Percentiles rank a stretch among this genome's conserved stretches.
phyloP scores from a whole-genome alignment of 805 yeast genomes.

The Wickerhamiella australiensis region DNA sequence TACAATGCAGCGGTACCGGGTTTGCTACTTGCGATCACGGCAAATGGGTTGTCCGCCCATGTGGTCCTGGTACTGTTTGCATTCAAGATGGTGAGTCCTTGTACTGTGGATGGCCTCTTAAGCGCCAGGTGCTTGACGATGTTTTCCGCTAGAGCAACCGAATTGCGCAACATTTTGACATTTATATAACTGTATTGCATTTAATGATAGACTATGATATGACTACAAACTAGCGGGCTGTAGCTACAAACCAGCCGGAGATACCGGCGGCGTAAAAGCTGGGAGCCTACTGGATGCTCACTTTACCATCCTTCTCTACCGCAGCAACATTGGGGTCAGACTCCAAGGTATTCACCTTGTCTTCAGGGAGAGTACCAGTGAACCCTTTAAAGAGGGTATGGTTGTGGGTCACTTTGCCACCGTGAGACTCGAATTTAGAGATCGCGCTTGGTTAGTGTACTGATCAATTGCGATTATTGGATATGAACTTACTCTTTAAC shows the following conservation, averaged over 20 bases:
- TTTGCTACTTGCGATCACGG: slow-evolving; percentile 24
- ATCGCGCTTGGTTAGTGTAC: slow-evolving; percentile 11
- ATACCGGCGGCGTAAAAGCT: no score
- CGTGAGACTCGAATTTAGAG: slow-evolving; percentile 20
- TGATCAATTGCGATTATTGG: neutral
- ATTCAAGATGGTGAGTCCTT: slow-evolving; percentile 17
- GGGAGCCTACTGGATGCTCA: slow-evolving; percentile 18
- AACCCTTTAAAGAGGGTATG: slow-evolving; percentile 30
- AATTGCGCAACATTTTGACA: neutral
- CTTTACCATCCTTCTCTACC: slow-evolving; percentile 26
- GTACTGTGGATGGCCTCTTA: slow-evolving; percentile 23
- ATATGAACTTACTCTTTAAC: slow-evolving; percentile 15
- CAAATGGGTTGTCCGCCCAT: slow-evolving; percentile 25
- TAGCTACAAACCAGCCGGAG: no score
- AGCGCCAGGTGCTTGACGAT: neutral
- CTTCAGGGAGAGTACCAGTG: slow-evolving; percentile 26
- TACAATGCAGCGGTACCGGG: slow-evolving; percentile 22
- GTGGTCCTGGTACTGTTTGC: slow-evolving; percentile 26
- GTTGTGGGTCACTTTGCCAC: slow-evolving; percentile 25
- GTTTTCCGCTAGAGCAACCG: slow-evolving; percentile 3
- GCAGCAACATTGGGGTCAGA: slow-evolving; percentile 22
- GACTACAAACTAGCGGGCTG: no score
- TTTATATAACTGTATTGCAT: neutral
- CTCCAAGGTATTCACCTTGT: slow-evolving; percentile 23
- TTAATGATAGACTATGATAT: neutral